phyloP scores from a whole-genome alignment of 257 asterid genomes.

The Ocimum tenuiflorum region DNA sequence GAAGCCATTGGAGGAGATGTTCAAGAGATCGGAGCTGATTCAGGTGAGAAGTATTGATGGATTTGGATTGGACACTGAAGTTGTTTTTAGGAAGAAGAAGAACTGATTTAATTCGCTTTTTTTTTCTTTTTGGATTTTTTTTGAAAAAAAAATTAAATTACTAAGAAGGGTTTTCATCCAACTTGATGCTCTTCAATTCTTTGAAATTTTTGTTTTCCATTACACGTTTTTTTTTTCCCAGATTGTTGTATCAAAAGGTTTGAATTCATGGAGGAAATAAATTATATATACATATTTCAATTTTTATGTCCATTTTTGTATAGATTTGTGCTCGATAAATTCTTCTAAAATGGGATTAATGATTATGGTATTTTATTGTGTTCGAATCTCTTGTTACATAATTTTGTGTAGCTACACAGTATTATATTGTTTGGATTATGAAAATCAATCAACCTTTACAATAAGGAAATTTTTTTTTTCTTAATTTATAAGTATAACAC shows the following conservation, averaged over 20 bases:
- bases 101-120: not conserved
- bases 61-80: constrained; percentile 86
- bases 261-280: not conserved
- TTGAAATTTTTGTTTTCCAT: not conserved
- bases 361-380: too few relatives aligned
- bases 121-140: not conserved
- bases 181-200: constrained; percentile 7
- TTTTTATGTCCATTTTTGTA: not conserved
- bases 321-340: too few relatives aligned
- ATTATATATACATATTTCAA: not conserved
- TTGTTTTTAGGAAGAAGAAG: constrained; percentile 54
- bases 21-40: constrained; percentile 51
- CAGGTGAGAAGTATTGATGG: constrained; percentile 60
- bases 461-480: too few relatives aligned
- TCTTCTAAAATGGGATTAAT: too few relatives aligned
- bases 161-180: not conserved
- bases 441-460: too few relatives aligned
- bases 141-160: not conserved
- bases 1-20: constrained; percentile 67
- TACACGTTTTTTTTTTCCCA: not conserved
- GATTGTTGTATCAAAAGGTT: constrained; percentile 6
- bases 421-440: too few relatives aligned
- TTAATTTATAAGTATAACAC: too few relatives aligned
- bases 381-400: too few relatives aligned
- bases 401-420: too few relatives aligned